phyloP scores from a whole-genome alignment of 1,284 basidiomycete genomes.

The Sporisorium exsertum region DNA sequence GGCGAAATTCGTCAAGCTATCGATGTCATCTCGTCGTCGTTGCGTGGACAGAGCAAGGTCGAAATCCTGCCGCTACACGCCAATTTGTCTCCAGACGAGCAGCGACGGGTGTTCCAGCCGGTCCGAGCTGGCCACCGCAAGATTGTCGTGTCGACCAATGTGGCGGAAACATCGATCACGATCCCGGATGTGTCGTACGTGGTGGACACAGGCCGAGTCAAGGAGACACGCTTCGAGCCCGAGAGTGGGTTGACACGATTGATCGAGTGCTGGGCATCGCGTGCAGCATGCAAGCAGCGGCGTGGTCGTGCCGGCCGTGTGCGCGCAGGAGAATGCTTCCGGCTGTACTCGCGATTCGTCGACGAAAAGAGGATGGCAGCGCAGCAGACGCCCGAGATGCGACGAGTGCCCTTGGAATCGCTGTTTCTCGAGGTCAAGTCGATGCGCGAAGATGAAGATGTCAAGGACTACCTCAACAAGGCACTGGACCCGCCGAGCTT shows the following conservation, averaged over 20 bases:
- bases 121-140: conserved; percentile 77
- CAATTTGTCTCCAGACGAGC: conserved; percentile 86
- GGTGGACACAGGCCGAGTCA: conserved; percentile 84
- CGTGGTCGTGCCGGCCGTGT: conserved; percentile 91
- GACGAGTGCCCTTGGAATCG: conserved; percentile 86
- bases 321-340: conserved; percentile 58
- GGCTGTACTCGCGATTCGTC: conserved; percentile 80
- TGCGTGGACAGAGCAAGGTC: conserved; percentile 70
- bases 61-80: conserved; percentile 87
- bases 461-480: conserved; percentile 78
- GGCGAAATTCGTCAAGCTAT: conserved; percentile 76
- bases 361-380: conserved; percentile 79
- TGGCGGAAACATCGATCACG: conserved; percentile 92
- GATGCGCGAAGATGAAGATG: conserved; percentile 81
- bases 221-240: conserved; percentile 86
- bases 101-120: conserved; percentile 80
- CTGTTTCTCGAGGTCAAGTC: conserved; percentile 86
- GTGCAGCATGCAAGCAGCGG: conserved; percentile 84
- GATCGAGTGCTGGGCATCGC: conserved; percentile 82
- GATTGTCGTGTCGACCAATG: conserved; percentile 89
- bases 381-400: conserved; percentile 83
- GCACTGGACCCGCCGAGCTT: conserved; percentile 87
- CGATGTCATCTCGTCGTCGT: conserved; percentile 74
- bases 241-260: conserved; percentile 81
- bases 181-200: conserved; percentile 73